Evolutionary conservation across 2,329 filamentous ascomycete species (phyloP).

Genomic region (Aspergillus sojae): DNA sequence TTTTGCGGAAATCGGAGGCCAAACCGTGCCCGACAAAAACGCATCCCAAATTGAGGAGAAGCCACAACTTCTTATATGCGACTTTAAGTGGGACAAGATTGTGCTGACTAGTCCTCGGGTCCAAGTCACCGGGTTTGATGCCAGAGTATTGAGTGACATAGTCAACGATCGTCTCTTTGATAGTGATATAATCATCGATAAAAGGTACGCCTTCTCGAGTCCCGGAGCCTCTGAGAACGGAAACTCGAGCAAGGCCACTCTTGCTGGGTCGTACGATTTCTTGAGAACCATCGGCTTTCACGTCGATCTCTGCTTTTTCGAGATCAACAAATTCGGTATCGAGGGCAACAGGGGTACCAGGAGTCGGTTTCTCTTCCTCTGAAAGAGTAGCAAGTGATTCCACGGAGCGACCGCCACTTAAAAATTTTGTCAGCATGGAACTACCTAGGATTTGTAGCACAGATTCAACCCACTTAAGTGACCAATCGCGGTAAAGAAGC

Average conservation of each 20-base stretch:
- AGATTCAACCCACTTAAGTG: conserved; percentile 46
- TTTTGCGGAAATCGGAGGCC: conserved; percentile 93
- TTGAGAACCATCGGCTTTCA: conserved; percentile 90
- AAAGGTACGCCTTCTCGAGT: conserved; percentile 80
- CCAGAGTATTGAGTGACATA: conserved; percentile 94
- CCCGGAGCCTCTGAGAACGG: conserved; percentile 79
- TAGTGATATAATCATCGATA: conserved; percentile 95
- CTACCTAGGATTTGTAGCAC: not conserved
- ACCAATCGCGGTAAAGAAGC: conserved; percentile 76
- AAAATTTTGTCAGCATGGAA: conserved; percentile 9
- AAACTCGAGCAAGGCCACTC: conserved; percentile 89
- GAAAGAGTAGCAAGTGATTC: conserved; percentile 43
- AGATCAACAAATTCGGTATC: conserved; percentile 96
- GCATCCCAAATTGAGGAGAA: conserved; percentile 90
- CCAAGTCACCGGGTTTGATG: conserved; percentile 82
- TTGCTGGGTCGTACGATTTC: conserved; percentile 91
- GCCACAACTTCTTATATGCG: conserved; percentile 97
- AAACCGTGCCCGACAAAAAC: conserved; percentile 92
- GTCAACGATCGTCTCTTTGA: conserved; percentile 88
- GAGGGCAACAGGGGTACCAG: conserved; percentile 78
- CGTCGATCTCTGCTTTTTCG: conserved; percentile 90
- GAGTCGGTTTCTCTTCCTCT: conserved; percentile 66
- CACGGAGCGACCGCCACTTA: conserved; percentile 41
- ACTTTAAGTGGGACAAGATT: conserved; percentile 85
- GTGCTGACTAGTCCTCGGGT: conserved; percentile 75